A percentile compares a stretch with the other conserved stretches of the same genome.
Evolutionary conservation across 139 green algal genomes (phyloP).

Genomic region (Penium margaritaceum): DNA sequence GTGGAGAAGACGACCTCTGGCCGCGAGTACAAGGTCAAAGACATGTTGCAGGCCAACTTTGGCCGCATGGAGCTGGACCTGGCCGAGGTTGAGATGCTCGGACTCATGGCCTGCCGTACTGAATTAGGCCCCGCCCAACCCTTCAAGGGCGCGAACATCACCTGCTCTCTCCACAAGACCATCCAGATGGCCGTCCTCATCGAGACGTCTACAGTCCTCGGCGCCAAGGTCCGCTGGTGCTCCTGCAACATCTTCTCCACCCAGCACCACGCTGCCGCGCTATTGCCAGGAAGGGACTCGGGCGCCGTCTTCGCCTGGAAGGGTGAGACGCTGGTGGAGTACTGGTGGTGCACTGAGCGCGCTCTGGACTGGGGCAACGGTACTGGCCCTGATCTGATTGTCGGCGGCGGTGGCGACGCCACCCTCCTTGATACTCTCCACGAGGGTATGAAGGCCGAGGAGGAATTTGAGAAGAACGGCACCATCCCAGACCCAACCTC

Average conservation of each 20-base stretch:
- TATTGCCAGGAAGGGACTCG: slow-evolving; percentile 93
- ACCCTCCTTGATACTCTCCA: slow-evolving; percentile 99
- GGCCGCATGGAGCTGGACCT: slow-evolving; percentile 95
- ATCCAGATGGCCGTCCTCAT: slow-evolving; percentile 96
- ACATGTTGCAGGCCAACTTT: slow-evolving; percentile 85
- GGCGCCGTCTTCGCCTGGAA: slow-evolving; percentile 97
- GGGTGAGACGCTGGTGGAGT: slow-evolving; percentile 98
- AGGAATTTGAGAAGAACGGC: slow-evolving; percentile 77
- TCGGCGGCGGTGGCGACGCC: slow-evolving; percentile 96
- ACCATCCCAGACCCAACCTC: slow-evolving; percentile 82
- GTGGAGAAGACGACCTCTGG: slow-evolving; percentile 44
- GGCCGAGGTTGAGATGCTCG: slow-evolving; percentile 96
- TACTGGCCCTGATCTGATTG: slow-evolving; percentile 84
- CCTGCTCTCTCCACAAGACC: slow-evolving; percentile 98
- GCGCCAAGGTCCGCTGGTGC: slow-evolving; percentile 95
- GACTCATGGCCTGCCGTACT: slow-evolving; percentile 82
- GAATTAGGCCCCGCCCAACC: slow-evolving; percentile 89
- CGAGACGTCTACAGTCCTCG: slow-evolving; percentile 90
- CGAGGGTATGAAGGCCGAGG: slow-evolving; percentile 91
- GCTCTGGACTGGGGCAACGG: slow-evolving; percentile 80
- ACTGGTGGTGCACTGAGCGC: slow-evolving; percentile 99
- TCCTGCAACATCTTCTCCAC: slow-evolving; percentile 99
- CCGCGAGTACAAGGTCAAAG: slow-evolving; percentile 58
- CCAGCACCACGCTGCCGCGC: slow-evolving; percentile 92
- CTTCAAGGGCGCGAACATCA: slow-evolving; percentile 85